Evolutionary conservation across 306 rosid species (phyloP).

Genomic region (Herpetospermum pedunculosum): DNA sequence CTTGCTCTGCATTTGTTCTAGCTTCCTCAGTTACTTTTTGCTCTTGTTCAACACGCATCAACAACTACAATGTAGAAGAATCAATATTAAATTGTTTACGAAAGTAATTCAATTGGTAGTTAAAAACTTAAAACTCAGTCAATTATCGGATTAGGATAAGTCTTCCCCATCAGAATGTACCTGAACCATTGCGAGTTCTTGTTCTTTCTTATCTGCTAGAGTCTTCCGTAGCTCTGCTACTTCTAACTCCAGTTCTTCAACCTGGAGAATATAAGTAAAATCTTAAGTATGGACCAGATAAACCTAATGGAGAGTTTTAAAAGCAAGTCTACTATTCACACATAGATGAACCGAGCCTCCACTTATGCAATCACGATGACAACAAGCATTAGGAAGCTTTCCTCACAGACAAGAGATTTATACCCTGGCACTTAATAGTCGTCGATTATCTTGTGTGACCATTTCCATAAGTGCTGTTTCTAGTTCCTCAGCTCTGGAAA

Average conservation of each 20-base stretch:
- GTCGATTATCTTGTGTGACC: constrained; percentile 71
- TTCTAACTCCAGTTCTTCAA: constrained; percentile 83
- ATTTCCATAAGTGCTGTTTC: constrained; percentile 92
- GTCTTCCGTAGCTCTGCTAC: constrained; percentile 40
- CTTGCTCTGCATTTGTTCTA: constrained; percentile 71
- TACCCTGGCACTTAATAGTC: constrained; percentile 78
- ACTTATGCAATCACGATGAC: not conserved
- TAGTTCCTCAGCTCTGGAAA: constrained; percentile 83
- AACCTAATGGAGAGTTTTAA: not conserved
- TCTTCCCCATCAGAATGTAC: constrained; percentile 16
- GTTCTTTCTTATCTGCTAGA: constrained; percentile 71
- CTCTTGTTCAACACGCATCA: constrained; percentile 69
- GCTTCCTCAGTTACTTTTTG: constrained; percentile 81
- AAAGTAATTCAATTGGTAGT: constrained; percentile 11
- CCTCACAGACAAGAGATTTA: constrained; percentile 18
- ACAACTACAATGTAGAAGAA: constrained; percentile 27
- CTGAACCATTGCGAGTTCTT: constrained; percentile 87
- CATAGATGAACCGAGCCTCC: not conserved
- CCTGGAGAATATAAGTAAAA: constrained; percentile 33
- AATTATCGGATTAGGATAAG: not conserved
- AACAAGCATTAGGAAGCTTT: constrained; percentile 1
- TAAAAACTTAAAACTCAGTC: not conserved
- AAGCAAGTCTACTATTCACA: not conserved
- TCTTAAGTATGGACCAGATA: constrained; percentile 13
- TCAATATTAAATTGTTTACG: not conserved